Percentiles rank a stretch among this genome's conserved stretches.
phyloP scores from a whole-genome alignment of 352 stramenopile genomes.

The Phytophthora macrochlamydospora region DNA sequence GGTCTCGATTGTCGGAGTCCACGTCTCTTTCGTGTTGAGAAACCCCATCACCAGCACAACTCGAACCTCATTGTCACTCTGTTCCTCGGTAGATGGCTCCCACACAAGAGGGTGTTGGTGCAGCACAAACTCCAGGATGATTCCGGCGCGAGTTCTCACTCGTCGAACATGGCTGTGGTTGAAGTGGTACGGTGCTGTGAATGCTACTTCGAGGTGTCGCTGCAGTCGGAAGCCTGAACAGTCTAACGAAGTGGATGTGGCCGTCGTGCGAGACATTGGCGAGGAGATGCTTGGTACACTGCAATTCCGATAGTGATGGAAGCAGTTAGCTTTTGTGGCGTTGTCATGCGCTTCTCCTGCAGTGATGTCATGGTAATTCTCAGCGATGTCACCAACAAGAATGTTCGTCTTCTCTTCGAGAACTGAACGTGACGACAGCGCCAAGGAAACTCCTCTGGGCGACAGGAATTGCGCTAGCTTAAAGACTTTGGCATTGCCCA shows the following conservation, averaged over 20 bases:
- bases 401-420: neutral
- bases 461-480: too few relatives aligned
- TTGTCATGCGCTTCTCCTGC: neutral
- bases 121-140: slow-evolving; percentile 44
- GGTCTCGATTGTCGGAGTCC: neutral
- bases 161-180: slow-evolving; percentile 29
- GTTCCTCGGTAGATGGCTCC: neutral
- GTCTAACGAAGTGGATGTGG: slow-evolving; percentile 9
- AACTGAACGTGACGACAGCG: neutral
- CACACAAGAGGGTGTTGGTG: slow-evolving; percentile 34
- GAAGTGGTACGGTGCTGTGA: slow-evolving; percentile 40
- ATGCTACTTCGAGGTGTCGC: slow-evolving; percentile 35
- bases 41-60: slow-evolving; percentile 45
- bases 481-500: too few relatives aligned
- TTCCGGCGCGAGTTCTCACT: slow-evolving; percentile 35
- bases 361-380: neutral
- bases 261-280: slow-evolving; percentile 24
- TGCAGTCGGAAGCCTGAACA: slow-evolving; percentile 32
- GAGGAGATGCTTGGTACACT: neutral
- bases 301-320: slow-evolving; percentile 16
- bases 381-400: neutral
- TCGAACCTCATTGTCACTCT: slow-evolving; percentile 17
- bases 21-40: neutral
- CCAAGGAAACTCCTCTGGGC: neutral
- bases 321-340: neutral